These are phyloP conservation scores for Cladosporium austrohemisphaericum DNA, from an alignment of 2,329 filamentous ascomycete genomes.

Conservation along the genomic window DNA sequence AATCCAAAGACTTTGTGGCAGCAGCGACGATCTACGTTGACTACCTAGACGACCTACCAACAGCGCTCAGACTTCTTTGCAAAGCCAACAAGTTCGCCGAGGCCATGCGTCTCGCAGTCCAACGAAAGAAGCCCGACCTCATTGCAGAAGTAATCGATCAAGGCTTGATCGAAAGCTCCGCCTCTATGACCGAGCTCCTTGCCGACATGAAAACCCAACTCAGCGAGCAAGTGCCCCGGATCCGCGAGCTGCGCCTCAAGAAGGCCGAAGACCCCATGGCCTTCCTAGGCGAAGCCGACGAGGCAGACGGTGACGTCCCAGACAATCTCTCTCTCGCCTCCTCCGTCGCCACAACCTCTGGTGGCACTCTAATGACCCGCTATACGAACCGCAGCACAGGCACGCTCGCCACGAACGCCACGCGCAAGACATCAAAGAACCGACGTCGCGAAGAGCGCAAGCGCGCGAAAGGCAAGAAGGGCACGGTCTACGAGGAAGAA, in stretches of 20 bases:
- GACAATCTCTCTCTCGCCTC: slow-evolving; percentile 91
- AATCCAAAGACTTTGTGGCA: slow-evolving; percentile 77
- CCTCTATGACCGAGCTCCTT: slow-evolving; percentile 81
- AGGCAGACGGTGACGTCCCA: slow-evolving; percentile 65
- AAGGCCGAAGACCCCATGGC: slow-evolving; percentile 80
- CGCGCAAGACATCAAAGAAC: slow-evolving; percentile 81
- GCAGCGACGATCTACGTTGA: slow-evolving; percentile 79
- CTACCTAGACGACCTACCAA: slow-evolving; percentile 69
- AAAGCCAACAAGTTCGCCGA: slow-evolving; percentile 83
- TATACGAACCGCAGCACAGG: slow-evolving; percentile 75
- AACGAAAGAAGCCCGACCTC: slow-evolving; percentile 58
- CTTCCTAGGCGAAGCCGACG: slow-evolving; percentile 64
- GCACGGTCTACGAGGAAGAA: slow-evolving; percentile 96
- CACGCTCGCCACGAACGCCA: slow-evolving; percentile 69
- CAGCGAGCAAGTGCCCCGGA: slow-evolving; percentile 76
- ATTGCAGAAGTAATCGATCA: slow-evolving; percentile 68
- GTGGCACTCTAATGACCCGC: slow-evolving; percentile 78
- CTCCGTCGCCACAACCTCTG: slow-evolving; percentile 73
- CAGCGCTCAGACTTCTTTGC: slow-evolving; percentile 74
- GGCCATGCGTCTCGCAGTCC: slow-evolving; percentile 72
- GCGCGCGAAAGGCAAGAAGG: slow-evolving; percentile 89
- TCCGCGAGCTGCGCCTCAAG: slow-evolving; percentile 74
- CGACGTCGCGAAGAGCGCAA: slow-evolving; percentile 89
- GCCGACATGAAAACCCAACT: slow-evolving; percentile 89
- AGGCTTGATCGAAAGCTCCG: slow-evolving; percentile 75